Evolutionary conservation across 345 rosid genomes (phyloP), one percentile per base, ranked within the genome.

Genomic region (Syzygium aqueum): DNA sequence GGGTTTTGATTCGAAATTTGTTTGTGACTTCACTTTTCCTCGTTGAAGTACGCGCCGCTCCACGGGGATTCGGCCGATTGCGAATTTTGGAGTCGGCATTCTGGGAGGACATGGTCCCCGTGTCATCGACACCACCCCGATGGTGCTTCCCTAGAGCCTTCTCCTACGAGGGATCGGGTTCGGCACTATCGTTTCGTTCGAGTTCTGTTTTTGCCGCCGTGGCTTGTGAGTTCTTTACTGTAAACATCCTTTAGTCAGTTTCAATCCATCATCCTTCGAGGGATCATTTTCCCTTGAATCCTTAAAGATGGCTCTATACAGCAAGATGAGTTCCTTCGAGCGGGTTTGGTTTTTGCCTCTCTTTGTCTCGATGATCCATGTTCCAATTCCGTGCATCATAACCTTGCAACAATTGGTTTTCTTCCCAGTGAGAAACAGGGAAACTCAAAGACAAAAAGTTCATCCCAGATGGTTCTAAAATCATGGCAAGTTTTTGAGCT

Each of bases 51-150:
- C 9, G 57, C 1, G 10, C 57, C 57, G 11, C 25, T 19, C 43
- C 23, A 8, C 2, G 3, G 78, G 78, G 21, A 67, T 30, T 37
- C 23, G 43, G 43, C 23, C 14, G 4, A 16, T 28, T 1, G 3
- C 23, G 1, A 67, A 16, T 22, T 22, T 30, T 0, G 43, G 78
- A 33, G 14, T 19, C 11, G 80, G 46, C 49, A 73, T 73, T 73
- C 73, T 2, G 13, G 73, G 73, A 73, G 49, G 78, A 30, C 43
- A 4, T 0, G 12, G 23, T 67, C 43, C 43, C 43, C 46, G 7
- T 17, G 22, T 33, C 7, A 5, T 33, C 4, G 1, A 33, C 49
- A 4, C 49, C 49, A 3, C 37, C 13, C 80, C 0, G 49, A 73
- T 33, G 49, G 25, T 2, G 2, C 16, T 2, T 33, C 46, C 46